Percentiles rank a stretch among this genome's conserved stretches.
Evolutionary conservation across 192 early-diverging fungal genomes (phyloP).

Genomic region (Coemansia sp.): DNA sequence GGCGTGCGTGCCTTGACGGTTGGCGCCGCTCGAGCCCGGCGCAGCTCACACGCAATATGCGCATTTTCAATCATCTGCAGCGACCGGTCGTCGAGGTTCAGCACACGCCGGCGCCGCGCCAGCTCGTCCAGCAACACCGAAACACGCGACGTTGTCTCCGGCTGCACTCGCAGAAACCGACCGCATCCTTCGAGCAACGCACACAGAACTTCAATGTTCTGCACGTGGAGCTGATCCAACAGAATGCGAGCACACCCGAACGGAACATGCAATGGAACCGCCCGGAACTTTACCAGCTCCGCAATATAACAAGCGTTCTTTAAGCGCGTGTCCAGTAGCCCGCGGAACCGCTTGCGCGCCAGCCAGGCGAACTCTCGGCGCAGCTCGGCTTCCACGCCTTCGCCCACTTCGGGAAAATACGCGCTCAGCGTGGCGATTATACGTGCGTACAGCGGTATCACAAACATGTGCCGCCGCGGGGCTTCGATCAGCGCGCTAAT

Average conservation of each 20-base stretch:
- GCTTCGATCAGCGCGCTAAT: conserved; percentile 76
- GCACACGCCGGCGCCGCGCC: conserved; percentile 81
- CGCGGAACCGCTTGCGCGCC: conserved; percentile 63
- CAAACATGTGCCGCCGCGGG: conserved; percentile 75
- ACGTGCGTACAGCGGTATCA: conserved; percentile 89
- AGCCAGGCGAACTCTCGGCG: conserved; percentile 61
- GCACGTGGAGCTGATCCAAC: conserved; percentile 80
- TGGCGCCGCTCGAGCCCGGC: conserved; percentile 58
- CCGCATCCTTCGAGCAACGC: conserved; percentile 85
- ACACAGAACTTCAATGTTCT: conserved; percentile 85
- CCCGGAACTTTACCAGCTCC: conserved; percentile 91
- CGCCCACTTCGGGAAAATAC: conserved; percentile 86
- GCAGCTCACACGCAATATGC: conserved; percentile 85
- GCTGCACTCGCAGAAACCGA: conserved; percentile 75
- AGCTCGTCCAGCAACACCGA: conserved; percentile 77
- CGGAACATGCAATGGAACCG: conserved; percentile 75
- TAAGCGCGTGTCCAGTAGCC: conserved; percentile 38
- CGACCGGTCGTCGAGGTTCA: conserved; percentile 83
- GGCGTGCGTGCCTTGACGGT: conserved; percentile 71
- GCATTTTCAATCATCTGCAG: conserved; percentile 93
- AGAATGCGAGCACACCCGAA: conserved; percentile 84
- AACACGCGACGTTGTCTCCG: conserved; percentile 73
- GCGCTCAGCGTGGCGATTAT: conserved; percentile 83
- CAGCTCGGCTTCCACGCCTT: conserved; percentile 63
- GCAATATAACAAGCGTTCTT: conserved; percentile 82